These are phyloP conservation scores for Periconia sp. DNA, from an alignment of 2,329 filamentous ascomycete genomes.

Conservation along the genomic window DNA sequence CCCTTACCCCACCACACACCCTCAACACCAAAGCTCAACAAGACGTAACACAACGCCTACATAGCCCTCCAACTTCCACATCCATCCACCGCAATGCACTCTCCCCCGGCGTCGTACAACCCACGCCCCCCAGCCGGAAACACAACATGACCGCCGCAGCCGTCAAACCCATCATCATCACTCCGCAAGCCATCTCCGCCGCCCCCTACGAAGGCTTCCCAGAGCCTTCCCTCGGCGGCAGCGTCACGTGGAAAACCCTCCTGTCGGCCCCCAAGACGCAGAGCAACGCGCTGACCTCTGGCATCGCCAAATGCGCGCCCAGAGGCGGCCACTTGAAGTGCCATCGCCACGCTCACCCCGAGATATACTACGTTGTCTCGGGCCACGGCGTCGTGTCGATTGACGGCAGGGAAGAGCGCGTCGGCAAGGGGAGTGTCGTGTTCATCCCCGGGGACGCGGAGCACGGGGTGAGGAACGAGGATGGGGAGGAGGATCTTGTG, in stretches of 20 bases:
- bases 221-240: no score
- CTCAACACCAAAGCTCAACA: background rate
- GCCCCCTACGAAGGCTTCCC: slow-evolving; percentile 15
- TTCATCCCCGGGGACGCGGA: slow-evolving; percentile 53
- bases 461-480: slow-evolving; percentile 44
- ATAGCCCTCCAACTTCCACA: background rate
- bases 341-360: slow-evolving; percentile 51
- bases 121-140: background rate
- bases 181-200: background rate
- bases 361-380: slow-evolving; percentile 51
- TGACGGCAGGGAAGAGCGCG: slow-evolving; percentile 41
- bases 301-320: slow-evolving; percentile 44
- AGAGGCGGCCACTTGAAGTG: slow-evolving; percentile 42
- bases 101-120: background rate
- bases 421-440: slow-evolving; percentile 44
- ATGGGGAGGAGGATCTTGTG: slow-evolving; percentile 31
- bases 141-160: background rate
- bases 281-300: slow-evolving; percentile 45
- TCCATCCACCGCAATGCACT: background rate
- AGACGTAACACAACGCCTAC: slow-evolving; percentile 1
- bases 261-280: slow-evolving; percentile 43
- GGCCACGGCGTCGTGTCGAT: slow-evolving; percentile 48
- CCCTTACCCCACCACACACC: background rate
- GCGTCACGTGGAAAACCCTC: slow-evolving; percentile 50
- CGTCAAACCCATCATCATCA: background rate